Evolutionary conservation across 176 grass and related monocot species (phyloP).

Genomic region (Dactylis glomerata): DNA sequence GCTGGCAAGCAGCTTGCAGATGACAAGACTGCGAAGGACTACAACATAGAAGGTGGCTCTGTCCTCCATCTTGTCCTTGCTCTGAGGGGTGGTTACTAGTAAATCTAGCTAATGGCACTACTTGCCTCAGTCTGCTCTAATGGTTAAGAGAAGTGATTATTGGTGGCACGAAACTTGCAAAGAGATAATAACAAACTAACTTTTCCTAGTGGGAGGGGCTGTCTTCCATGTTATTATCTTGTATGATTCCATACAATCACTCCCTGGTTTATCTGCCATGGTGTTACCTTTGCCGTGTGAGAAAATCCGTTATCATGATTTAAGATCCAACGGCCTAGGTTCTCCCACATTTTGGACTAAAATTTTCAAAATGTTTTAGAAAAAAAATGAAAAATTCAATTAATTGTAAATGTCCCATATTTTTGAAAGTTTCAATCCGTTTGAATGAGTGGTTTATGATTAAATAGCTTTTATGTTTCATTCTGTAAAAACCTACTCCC

Average conservation of each 20-base stretch:
- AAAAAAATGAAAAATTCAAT: too few relatives aligned
- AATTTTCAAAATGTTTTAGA: too few relatives aligned
- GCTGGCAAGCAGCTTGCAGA: slow-evolving; percentile 98
- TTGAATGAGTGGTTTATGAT: too few relatives aligned
- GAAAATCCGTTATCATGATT: neutral
- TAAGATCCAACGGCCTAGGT: too few relatives aligned
- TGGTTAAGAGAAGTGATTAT: slow-evolving; percentile 19
- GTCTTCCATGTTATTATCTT: slow-evolving; percentile 48
- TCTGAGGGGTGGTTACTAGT: slow-evolving; percentile 78
- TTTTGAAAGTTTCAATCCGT: too few relatives aligned
- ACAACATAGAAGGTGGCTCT: slow-evolving; percentile 97
- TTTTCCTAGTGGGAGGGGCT: slow-evolving; percentile 46
- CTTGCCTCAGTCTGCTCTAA: neutral
- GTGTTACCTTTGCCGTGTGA: neutral
- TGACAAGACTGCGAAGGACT: slow-evolving; percentile 98
- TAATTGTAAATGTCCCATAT: too few relatives aligned
- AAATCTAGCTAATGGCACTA: neutral
- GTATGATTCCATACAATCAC: slow-evolving; percentile 30
- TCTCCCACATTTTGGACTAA: too few relatives aligned
- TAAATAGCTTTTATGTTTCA: too few relatives aligned
- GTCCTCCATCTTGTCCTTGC: slow-evolving; percentile 98
- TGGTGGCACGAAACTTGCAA: slow-evolving; percentile 28
- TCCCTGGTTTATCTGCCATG: neutral
- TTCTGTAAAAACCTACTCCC: too few relatives aligned
- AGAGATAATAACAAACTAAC: slow-evolving; percentile 38